phyloP scores from a whole-genome alignment of 1,284 basidiomycete genomes.

The Cutaneotrichosporon sp. region DNA sequence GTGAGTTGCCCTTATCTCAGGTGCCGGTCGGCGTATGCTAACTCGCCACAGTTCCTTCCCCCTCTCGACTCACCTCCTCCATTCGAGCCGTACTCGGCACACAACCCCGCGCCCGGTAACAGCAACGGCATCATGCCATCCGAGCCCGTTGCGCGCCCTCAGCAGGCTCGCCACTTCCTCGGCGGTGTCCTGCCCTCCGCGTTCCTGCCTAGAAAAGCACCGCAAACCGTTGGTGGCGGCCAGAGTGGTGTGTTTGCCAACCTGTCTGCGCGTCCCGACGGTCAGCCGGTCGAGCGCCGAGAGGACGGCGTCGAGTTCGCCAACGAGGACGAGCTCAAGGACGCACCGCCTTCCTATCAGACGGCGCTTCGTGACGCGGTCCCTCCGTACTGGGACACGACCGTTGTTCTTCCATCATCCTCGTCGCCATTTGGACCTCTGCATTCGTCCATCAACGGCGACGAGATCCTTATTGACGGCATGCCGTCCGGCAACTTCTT shows the following conservation, averaged over 20 bases:
- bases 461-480: conserved; percentile 61
- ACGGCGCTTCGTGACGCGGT: conserved; percentile 87
- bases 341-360: conserved; percentile 85
- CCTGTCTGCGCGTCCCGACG: conserved; percentile 82
- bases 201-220: conserved; percentile 61
- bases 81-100: conserved; percentile 62
- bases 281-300: conserved; percentile 58
- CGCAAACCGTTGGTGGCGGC: conserved; percentile 59
- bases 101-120: conserved; percentile 69
- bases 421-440: conserved; percentile 55
- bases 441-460: conserved; percentile 53
- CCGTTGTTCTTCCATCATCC: conserved; percentile 68
- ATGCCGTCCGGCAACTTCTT: conserved; percentile 60
- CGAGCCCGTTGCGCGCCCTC: conserved; percentile 56
- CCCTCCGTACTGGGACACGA: conserved; percentile 97
- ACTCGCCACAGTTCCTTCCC: conserved; percentile 50
- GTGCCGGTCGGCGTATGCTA: background rate
- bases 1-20: conserved; percentile 53
- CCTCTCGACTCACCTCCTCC: conserved; percentile 80
- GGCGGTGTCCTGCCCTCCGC: conserved; percentile 73
- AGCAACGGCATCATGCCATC: conserved; percentile 73
- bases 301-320: conserved; percentile 64
- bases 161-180: conserved; percentile 63
- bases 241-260: conserved; percentile 98
- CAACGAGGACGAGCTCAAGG: conserved; percentile 78